These are phyloP conservation scores for Digitaria exilis DNA, from an alignment of 202 grass and related monocot species.

Conservation along the genomic window DNA sequence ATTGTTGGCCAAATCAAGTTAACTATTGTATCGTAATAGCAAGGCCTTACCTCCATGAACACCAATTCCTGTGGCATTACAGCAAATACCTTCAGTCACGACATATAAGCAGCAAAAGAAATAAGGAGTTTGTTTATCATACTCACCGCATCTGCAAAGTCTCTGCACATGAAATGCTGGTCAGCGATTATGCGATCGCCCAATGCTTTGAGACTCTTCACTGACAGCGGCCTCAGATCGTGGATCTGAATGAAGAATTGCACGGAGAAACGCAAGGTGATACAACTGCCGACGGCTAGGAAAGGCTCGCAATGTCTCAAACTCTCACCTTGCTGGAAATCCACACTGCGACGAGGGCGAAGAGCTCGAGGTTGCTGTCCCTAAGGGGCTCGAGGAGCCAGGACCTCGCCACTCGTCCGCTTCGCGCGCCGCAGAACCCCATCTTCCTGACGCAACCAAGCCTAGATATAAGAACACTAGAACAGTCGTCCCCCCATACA, in stretches of 20 bases:
- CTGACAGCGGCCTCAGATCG: constrained; percentile 55
- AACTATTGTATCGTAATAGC: not conserved
- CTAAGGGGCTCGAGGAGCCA: constrained; percentile 79
- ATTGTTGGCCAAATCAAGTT: not conserved
- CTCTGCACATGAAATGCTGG: constrained; percentile 83
- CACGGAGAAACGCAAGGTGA: not conserved
- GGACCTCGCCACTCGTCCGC: constrained; percentile 18
- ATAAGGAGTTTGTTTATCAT: not conserved
- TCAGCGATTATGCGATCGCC: constrained; percentile 69
- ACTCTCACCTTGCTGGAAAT: constrained; percentile 79
- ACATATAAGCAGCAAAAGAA: constrained; percentile 20
- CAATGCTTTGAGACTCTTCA: constrained; percentile 85
- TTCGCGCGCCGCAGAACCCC: constrained; percentile 44
- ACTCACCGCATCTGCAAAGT: constrained; percentile 72
- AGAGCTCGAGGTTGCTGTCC: constrained; percentile 92
- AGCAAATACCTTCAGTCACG: constrained; percentile 36
- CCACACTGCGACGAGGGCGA: constrained; percentile 77
- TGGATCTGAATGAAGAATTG: constrained; percentile 55
- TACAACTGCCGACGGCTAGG: not conserved
- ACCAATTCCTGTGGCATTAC: constrained; percentile 69
- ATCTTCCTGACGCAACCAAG: constrained; percentile 42
- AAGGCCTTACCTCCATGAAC: constrained; percentile 76
- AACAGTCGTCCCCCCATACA: not conserved
- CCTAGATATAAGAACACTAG: not conserved
- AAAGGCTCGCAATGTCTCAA: constrained; percentile 1